Evolutionary conservation across 2,329 filamentous ascomycete genomes (phyloP).

Genomic region (Xylariaceae sp.): DNA sequence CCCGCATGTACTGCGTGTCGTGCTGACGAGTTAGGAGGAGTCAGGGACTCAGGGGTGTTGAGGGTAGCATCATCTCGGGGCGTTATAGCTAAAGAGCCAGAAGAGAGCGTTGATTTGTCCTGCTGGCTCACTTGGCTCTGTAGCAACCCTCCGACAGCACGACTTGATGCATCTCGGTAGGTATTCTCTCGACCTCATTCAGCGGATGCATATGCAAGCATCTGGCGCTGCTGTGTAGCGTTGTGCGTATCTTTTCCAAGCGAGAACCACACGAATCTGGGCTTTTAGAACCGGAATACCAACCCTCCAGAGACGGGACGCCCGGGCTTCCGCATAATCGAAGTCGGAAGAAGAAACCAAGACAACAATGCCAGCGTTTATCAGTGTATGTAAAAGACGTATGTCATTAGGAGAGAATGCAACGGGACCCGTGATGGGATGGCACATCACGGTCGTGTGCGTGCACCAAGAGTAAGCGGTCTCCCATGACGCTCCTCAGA

Average conservation of each 20-base stretch:
- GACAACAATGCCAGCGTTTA: neutral
- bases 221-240: constrained; percentile 16
- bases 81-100: constrained; percentile 23
- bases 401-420: constrained; percentile 1
- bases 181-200: constrained; percentile 14
- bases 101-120: constrained; percentile 27
- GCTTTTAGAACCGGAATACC: neutral
- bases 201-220: constrained; percentile 10
- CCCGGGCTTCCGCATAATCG: constrained; percentile 8
- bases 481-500: neutral
- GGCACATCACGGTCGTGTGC: neutral
- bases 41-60: constrained; percentile 4
- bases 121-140: constrained; percentile 26
- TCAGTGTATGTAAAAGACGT: constrained; percentile 11
- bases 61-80: constrained; percentile 22
- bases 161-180: constrained; percentile 17
- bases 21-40: constrained; percentile 8
- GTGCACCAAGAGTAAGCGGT: neutral
- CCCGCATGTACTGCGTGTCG: constrained; percentile 21
- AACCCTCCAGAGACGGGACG: constrained; percentile 1
- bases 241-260: constrained; percentile 7
- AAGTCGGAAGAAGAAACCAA: constrained; percentile 8
- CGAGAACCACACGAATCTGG: constrained; percentile 9
- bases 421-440: neutral
- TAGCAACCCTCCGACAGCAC: constrained; percentile 25